Evolutionary conservation across 1,284 basidiomycete genomes (phyloP), one percentile per base, ranked within the genome.

Genomic region (Peniophora sp.): DNA sequence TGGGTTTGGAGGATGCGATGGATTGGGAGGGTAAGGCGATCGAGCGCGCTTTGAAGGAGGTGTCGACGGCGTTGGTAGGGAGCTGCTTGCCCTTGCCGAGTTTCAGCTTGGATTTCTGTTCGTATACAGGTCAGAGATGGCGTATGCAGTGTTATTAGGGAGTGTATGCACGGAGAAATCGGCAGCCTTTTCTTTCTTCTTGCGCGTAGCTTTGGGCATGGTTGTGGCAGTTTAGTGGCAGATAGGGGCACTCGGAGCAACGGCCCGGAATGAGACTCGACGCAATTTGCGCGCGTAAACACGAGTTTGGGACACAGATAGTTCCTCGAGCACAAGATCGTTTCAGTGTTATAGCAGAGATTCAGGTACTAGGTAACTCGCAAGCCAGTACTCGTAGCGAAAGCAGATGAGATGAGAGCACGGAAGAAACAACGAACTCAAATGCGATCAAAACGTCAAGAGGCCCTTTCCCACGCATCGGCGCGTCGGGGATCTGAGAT

Each of bases 31-130:
- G 94, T n/a, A 97, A 74, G 23, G 84, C 85, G 63, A 97, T 95
- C 14, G 90, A 92, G 57, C 90, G 79, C 43, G 92, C 85, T 67
- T 94, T 97, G 80, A 96, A 97, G 0, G 93, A 94, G 1, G 95
- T 97, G 66, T 98, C 92, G 56, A 97, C 83, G 9, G 83, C 89
- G 78, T 97, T 98, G 49, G 72, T 79, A 9, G 92, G 77, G 8
- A 73, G 63, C 62, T 89, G 83, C 67, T 96, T 98, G 47, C 91
- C 92, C 67, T 96, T 98, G 34, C 96, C 96, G 48, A 99, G 86
- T 69, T 97, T 98, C 45, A 96, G 78, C 67, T 92, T 97, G 22
- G 91, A 84, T 91, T 96, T 97, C 92, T 97, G 69, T n/a, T n/a
- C n/a, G 16, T 25, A 39, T 32, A 19, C 41, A 16, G 32, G 14